Evolutionary conservation across 805 yeast species (phyloP).

Genomic region (Kluyveromyces wickerhamii): DNA sequence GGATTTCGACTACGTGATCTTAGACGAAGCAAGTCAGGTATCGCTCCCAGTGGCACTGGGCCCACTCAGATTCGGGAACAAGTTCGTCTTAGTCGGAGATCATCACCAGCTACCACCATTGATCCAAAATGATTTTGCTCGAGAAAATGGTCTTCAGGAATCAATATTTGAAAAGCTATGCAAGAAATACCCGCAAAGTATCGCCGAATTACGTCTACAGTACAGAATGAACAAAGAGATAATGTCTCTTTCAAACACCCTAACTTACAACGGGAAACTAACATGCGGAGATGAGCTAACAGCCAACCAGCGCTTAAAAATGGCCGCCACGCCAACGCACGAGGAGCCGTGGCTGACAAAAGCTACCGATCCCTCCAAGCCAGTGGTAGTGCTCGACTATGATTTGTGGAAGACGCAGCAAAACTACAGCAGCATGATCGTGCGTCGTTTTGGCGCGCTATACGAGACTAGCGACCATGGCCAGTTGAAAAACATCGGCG

Average conservation of each 20-base stretch:
- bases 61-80: conserved; percentile 69
- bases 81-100: conserved; percentile 91
- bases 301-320: conserved; percentile 40
- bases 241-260: conserved; percentile 70
- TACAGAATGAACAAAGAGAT: conserved; percentile 91
- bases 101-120: conserved; percentile 91
- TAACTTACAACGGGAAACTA: conserved; percentile 68
- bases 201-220: conserved; percentile 72
- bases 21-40: conserved; percentile 96
- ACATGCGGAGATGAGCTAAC: conserved; percentile 67
- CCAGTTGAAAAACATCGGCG: conserved; percentile 63
- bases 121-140: conserved; percentile 62
- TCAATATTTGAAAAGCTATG: conserved; percentile 73
- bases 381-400: conserved; percentile 75
- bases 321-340: not conserved
- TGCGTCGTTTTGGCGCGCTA: conserved; percentile 37
- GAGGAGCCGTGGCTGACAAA: conserved; percentile 45
- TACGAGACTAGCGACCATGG: conserved; percentile 51
- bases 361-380: conserved; percentile 45
- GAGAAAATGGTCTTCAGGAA: conserved; percentile 45
- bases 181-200: conserved; percentile 62
- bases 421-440: too few species aligned
- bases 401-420: too few species aligned
- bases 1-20: conserved; percentile 82
- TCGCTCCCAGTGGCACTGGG: conserved; percentile 89